A percentile compares a stretch with the other conserved stretches of the same genome.
Conservation (phyloP, 768 basidiomycete genomes). For the Lactifluus pinguis region DNA sequence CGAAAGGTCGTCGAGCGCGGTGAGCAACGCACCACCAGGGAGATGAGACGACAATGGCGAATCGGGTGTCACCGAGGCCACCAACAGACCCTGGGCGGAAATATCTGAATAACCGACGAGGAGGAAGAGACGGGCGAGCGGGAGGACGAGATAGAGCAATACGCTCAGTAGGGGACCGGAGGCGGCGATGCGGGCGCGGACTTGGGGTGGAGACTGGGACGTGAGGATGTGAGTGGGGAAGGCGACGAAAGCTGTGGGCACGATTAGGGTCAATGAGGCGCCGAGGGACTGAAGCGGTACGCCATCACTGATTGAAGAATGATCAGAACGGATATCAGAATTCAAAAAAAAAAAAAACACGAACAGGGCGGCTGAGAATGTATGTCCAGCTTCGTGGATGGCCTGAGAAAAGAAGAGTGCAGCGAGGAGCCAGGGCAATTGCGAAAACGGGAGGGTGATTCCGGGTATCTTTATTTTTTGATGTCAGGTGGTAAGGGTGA, state of each 20-base stretch:
- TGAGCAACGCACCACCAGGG: constrained; percentile 48
- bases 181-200: constrained; percentile 53
- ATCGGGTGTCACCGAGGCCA: constrained; percentile 44
- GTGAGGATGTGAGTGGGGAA: constrained; percentile 40
- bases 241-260: constrained; percentile 71
- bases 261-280: constrained; percentile 45
- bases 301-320: constrained; percentile 39
- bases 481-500: background rate
- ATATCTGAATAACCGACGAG: constrained; percentile 45
- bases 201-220: constrained; percentile 28
- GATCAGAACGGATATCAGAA: background rate
- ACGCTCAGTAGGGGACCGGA: constrained; percentile 79
- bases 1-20: constrained; percentile 51
- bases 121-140: constrained; percentile 14
- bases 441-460: constrained; percentile 64
- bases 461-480: constrained; percentile 58
- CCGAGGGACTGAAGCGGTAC: constrained; percentile 57
- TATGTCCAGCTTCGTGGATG: constrained; percentile 79
- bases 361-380: constrained; percentile 64
- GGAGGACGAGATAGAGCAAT: constrained; percentile 40
- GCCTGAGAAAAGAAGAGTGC: constrained; percentile 57
- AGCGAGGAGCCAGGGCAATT: constrained; percentile 56
- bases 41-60: constrained; percentile 57
- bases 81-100: constrained; percentile 41
- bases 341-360: constrained; percentile 20